phyloP scores from a whole-genome alignment of 2,329 filamentous ascomycete species.

The Aureobasidium sp. region DNA sequence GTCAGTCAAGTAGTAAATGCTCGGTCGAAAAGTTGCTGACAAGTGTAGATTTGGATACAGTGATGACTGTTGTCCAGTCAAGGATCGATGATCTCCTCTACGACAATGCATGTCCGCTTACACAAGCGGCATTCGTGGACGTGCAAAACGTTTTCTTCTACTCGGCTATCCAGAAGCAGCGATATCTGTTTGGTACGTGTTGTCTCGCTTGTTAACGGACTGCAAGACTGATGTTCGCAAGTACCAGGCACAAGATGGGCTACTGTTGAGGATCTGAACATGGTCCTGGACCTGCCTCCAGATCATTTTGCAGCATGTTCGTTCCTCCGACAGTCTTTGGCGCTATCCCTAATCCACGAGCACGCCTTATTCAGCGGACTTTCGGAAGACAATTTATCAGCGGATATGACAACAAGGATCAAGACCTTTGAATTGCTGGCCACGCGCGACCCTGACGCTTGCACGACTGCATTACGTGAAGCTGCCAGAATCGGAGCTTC shows the following conservation, averaged over 20 bases:
- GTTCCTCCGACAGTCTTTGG: conserved; percentile 6
- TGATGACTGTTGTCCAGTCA: neutral
- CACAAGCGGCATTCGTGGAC: conserved; percentile 31
- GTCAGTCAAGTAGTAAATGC: neutral
- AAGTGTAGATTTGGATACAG: neutral
- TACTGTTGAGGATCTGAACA: neutral
- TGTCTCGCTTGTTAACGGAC: too few species aligned
- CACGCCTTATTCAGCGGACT: conserved; percentile 1
- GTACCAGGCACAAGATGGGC: conserved; percentile 5
- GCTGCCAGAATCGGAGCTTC: neutral
- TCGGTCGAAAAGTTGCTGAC: neutral
- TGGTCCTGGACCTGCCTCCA: neutral
- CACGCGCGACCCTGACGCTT: conserved; percentile 11
- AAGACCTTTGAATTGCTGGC: neutral
- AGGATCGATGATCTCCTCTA: conserved; percentile 15
- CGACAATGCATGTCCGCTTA: conserved; percentile 25
- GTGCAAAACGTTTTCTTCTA: conserved; percentile 17
- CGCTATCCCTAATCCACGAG: neutral
- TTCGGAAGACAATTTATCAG: neutral
- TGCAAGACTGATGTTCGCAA: neutral
- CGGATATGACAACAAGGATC: neutral
- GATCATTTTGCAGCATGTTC: conserved; percentile 11
- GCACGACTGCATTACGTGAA: neutral
- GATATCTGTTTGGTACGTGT: neutral
- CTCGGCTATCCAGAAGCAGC: neutral